Evolutionary conservation across 495 filamentous ascomycete species (phyloP), one percentile per base, ranked within the genome.

Genomic region (Daldinia caldariorum): DNA sequence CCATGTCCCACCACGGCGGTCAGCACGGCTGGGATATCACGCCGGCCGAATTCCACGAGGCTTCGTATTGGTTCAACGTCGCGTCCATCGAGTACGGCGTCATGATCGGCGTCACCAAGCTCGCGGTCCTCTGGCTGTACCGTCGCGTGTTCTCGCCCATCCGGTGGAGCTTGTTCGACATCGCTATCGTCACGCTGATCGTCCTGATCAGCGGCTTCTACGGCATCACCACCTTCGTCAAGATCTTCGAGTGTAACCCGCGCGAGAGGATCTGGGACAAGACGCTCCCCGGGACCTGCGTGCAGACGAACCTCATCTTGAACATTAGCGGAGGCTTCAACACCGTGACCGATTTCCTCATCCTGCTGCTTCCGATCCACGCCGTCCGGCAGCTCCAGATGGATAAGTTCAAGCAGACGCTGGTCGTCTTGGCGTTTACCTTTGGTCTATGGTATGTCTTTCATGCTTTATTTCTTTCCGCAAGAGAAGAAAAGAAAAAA

Each of bases 121-220:
- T 82, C 13, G 74, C 80, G 16, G 79, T 84, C 6, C 71, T 84
- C 1, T 73, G 74, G 14, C 65, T 82, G 7, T 82, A 82, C 54
- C 75, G 78, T 14, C 77, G 80, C 0, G 71, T 82, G 12, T 83
- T 84, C 63, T 69, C 78, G 4, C 75, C 80, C 9, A 41, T 58
- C 16, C 65, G 70, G 2, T 67, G 72, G 37, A 75, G 72, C 32
- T 50, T 51, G 4, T 79, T 79, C 12, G 78, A 79, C 43, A 72
- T 74, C 18, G 54, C 66, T 26, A 78, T 81, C 26, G 74, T 76
- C 6, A n/a, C 66, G 12, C 71, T 82, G 6, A 79, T 80, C 31
- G 61, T 66, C 39, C 63, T 81, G 4, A 67, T 80, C 16, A 34
- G 50, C 34, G 6, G 22, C 1, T 62, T 68, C 53, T 62, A 62